Conservation (phyloP, 2,329 filamentous ascomycete species). For the Biscogniauxia sp. region DNA sequence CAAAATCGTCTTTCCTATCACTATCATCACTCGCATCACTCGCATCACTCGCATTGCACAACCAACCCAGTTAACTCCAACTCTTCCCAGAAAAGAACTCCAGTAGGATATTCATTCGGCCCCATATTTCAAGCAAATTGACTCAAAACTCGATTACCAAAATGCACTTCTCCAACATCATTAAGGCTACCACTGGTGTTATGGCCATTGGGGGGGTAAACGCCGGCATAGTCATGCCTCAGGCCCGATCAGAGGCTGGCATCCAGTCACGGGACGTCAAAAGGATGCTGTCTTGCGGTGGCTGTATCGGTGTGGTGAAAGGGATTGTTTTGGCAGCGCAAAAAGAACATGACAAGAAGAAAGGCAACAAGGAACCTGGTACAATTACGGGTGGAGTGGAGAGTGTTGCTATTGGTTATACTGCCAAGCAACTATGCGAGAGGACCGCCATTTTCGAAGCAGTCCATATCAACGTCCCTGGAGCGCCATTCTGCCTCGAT, state of each 20-base stretch:
- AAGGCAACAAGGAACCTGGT: not conserved
- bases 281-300: not conserved
- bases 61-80: not conserved
- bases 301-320: not conserved
- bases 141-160: too few relatives aligned
- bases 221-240: not conserved
- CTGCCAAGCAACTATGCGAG: not conserved
- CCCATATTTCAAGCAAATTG: too few relatives aligned
- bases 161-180: not conserved
- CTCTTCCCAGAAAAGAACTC: not conserved
- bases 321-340: too few relatives aligned
- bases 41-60: not conserved
- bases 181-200: not conserved
- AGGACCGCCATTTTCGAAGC: not conserved
- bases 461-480: not conserved
- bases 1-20: not conserved
- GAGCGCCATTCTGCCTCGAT: not conserved
- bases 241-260: not conserved
- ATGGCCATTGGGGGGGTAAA: not conserved
- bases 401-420: not conserved
- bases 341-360: too few relatives aligned
- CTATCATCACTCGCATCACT: not conserved
- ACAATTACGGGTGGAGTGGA: not conserved
- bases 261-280: not conserved
- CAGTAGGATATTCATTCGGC: too few relatives aligned